Base-by-base conservation (phyloP, 1,139 yeast species). In the Nakaseomyces nivariensis region DNA sequence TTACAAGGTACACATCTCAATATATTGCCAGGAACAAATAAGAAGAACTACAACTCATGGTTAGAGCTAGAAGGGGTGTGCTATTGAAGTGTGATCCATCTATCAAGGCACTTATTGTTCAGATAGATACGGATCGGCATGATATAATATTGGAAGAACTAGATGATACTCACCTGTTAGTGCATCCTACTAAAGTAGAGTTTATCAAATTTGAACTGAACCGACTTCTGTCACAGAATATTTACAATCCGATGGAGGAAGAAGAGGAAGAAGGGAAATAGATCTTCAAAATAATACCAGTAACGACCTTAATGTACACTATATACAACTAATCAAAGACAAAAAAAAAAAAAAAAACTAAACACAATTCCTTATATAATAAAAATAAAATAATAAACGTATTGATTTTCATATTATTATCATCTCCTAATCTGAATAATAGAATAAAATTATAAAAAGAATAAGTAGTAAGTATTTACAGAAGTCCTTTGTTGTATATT, bases 101-200 rank as follows among this genome's bases (percentile, higher is more conserved):
- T 0, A 89, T 92, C 54, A 76, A 82, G 54, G 96, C 97, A 0
- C 72, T 92, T 48, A 85, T 92, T 4, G 69, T 90, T 36, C 86
- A 83, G 61, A 85, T 89, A 42, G 96, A 89, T 65, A 71, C 86
- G 0, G 78, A 77, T 40, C 55, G 57, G 45, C 70, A 75, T 43
- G 95, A 89, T 52, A 82, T 88, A 4, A 85, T 89, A 5, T 73
- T 83, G 17, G 86, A 82, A 52, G 97, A 90, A 59, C 74, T 92
- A 46, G 97, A 92, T 63, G 97, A 90, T 43, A 85, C 94, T 1
- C 97, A 92, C 67, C 68, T 92, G 31, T 71, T 92, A 52, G 84
- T 92, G 32, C 92, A 86, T 56, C 83, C 83, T 37, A 77, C 78
- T 43, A 84, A 82, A 67, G 85, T 90, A 4, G 82, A 79, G 37